Percentiles rank a stretch among this genome's conserved stretches.
phyloP scores from a whole-genome alignment of 805 yeast genomes.

The Starmerella scarabaei region DNA sequence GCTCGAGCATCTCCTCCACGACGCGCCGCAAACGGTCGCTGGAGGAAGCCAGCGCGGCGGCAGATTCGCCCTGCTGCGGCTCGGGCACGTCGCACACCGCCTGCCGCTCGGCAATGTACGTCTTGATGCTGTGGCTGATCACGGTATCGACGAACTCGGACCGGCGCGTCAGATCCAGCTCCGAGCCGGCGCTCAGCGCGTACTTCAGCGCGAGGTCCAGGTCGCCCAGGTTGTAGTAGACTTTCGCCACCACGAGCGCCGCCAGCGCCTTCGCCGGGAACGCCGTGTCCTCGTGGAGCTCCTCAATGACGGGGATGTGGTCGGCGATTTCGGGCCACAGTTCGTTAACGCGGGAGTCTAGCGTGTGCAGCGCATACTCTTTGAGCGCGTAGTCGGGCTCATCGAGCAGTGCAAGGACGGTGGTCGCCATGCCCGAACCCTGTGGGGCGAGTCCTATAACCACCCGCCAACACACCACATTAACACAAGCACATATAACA shows the following conservation, averaged over 20 bases:
- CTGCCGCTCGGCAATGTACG: slow-evolving; percentile 57
- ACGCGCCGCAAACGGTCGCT: slow-evolving; percentile 32
- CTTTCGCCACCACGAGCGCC: slow-evolving; percentile 85
- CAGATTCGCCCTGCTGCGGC: slow-evolving; percentile 28
- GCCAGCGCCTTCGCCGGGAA: slow-evolving; percentile 73
- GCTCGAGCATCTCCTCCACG: slow-evolving; percentile 75
- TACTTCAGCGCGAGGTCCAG: slow-evolving; percentile 80
- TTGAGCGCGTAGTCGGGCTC: slow-evolving; percentile 71
- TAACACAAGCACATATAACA: too few relatives aligned
- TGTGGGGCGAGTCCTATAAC: too few relatives aligned
- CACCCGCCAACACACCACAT: too few relatives aligned
- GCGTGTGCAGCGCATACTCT: slow-evolving; percentile 69
- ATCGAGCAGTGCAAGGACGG: slow-evolving; percentile 74
- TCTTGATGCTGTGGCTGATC: slow-evolving; percentile 81
- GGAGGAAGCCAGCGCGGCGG: slow-evolving; percentile 49
- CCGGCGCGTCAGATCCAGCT: slow-evolving; percentile 59
- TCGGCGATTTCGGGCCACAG: slow-evolving; percentile 97
- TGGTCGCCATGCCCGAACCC: slow-evolving; percentile 65
- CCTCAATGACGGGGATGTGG: slow-evolving; percentile 75
- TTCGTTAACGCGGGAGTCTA: slow-evolving; percentile 74
- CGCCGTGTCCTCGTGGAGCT: slow-evolving; percentile 68
- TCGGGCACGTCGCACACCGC: slow-evolving; percentile 28
- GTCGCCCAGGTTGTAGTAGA: slow-evolving; percentile 83
- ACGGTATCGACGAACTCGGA: slow-evolving; percentile 89
- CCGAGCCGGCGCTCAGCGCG: slow-evolving; percentile 71